Evolutionary conservation across 148 eudicot genomes (phyloP).

Genomic region (Chenopodium berlandieri): DNA sequence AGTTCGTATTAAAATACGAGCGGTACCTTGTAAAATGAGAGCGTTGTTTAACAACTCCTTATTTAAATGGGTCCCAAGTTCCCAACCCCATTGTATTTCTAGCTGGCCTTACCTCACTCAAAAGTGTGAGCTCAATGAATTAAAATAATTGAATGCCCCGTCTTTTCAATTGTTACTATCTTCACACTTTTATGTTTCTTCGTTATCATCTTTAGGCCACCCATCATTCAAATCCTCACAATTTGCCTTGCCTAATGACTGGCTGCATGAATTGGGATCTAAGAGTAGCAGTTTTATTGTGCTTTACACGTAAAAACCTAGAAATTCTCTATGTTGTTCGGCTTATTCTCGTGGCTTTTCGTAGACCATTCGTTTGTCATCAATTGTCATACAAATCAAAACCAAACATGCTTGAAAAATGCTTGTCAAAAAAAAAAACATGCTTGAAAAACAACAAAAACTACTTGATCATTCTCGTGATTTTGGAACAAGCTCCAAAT

Average conservation of each 20-base stretch:
- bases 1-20: no score
- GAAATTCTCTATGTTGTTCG: background rate
- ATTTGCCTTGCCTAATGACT: background rate
- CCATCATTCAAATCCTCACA: background rate
- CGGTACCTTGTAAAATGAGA: no score
- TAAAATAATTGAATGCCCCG: slow-evolving; percentile 5
- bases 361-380: slow-evolving; percentile 17
- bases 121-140: slow-evolving; percentile 1
- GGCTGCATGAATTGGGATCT: slow-evolving; percentile 8
- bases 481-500: background rate
- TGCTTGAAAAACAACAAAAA: background rate
- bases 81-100: background rate
- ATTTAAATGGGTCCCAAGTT: background rate
- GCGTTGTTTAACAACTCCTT: no score
- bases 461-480: background rate
- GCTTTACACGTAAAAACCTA: background rate
- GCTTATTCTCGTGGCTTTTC: slow-evolving; percentile 3
- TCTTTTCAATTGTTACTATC: background rate
- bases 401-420: background rate
- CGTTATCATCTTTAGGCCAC: slow-evolving; percentile 8
- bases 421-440: background rate
- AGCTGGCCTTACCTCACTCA: background rate
- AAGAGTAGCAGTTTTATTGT: slow-evolving; percentile 7
- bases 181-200: slow-evolving; percentile 8
- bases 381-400: slow-evolving; percentile 4